Base-by-base conservation (phyloP, 441 rosid genomes). In the Brassica hybrid region DNA sequence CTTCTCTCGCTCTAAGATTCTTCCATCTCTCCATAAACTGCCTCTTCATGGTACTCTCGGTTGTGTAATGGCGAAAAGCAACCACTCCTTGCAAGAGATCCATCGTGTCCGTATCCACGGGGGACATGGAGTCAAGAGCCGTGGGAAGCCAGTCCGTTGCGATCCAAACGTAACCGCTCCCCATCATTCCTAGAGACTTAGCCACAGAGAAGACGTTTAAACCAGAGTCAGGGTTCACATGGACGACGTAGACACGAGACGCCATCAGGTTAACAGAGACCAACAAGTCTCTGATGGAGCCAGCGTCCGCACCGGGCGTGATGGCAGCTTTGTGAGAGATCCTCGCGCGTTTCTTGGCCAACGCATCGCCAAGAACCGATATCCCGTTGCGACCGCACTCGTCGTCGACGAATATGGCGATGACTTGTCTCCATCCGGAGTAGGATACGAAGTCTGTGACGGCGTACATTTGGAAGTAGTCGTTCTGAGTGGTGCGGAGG, bases 91-190 rank as follows among this genome's bases (percentile, higher is more conserved):
- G 99, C 75, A 95, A 86, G 79, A 86, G 83, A 79, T 86, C 89
- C 91, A 88, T 86, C 2, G 74, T 83, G 36, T 84, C 84, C 0
- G 83, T 3, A 61, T 83, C 88, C 36, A 67, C 81, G 5, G 86
- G 85, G 5, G 72, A 84, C 73, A 62, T 76, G 16, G 96, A 85
- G 86, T 95, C 98, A 45, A 95, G 56, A 75, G 80, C 68, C 0
- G 97, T 86, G 71, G 93, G 88, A 76, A 95, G 97, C 98, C 99
- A 95, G 84, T 93, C 98, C 14, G 98, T 91, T 54, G 97, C 86
- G 10, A 95, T 93, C 99, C 99, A 95, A 72, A 95, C 99, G 83
- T 95, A 95, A 52, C 97, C 89, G 10, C 38, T 63, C 67, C 41
- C 75, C 85, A 83, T 88, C 99, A 95, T 95, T 10, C 88, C 86